Evolutionary conservation across 306 rosid species (phyloP), one percentile per base, ranked within the genome.

Genomic region (Carpinus viminea): DNA sequence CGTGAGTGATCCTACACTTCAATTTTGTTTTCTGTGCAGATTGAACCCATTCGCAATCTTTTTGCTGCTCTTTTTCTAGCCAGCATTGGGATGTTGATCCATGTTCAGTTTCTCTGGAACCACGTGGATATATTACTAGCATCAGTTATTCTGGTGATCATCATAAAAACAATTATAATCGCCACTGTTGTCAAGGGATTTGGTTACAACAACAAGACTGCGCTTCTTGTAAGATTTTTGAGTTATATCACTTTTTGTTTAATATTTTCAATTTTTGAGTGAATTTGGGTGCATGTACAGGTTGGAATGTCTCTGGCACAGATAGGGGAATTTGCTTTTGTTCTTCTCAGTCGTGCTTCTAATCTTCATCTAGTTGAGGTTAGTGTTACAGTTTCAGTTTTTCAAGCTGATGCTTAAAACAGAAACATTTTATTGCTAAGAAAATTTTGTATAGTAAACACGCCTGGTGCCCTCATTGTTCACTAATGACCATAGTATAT

Each of bases 311-410:
- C 99, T 79, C 83, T 96, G 24, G 97, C 98, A 68, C 99, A 96
- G 85, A 96, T 93, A 15, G 99, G 99, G 76, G 99, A 96, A 74
- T 96, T 93, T 82, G 85, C 99, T 70, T 96, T 96, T 78, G 99
- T 96, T 83, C 96, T 96, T 90, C 93, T 96, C 68, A 96, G 98
- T 43, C 98, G 99, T 64, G 99, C 98, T 71, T 96, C 98, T 46
- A 93, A 93, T 91, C 92, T 96, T 87, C 99, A 93, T 91, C 89
- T 96, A 84, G 98, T 96, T 50, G 97, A 96, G 98, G 99, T 88
- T 65, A 83, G 89, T 71, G 56, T 85, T 61, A 82, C 73, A 73
- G 73, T 82, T 71, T n/a, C 28, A 17, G 11, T 46, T 73, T 34
- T 31, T 53, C 66, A 0, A 26, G 13, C 12, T 17, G 61, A 56